Conservation (phyloP, 1,284 basidiomycete genomes). For the Sphagnurus paluster region DNA sequence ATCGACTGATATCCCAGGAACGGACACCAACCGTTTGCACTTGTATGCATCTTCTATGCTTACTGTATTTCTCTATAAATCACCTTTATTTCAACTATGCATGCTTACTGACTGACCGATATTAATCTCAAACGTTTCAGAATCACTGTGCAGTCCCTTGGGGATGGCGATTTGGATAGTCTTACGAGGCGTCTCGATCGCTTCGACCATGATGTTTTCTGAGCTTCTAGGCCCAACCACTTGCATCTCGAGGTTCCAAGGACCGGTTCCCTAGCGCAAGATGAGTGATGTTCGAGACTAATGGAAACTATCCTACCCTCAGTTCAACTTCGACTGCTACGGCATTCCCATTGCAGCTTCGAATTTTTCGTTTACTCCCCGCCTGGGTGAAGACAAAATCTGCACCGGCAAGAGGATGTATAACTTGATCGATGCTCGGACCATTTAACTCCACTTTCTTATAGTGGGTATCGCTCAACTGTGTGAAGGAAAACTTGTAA, state of each 20-base stretch:
- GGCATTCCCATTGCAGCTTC: constrained; percentile 72
- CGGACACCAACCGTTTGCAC: constrained; percentile 78
- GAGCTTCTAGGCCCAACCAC: constrained; percentile 68
- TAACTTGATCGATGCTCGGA: constrained; percentile 78
- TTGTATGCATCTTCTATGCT: constrained; percentile 89
- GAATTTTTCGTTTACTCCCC: constrained; percentile 53
- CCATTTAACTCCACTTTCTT: constrained; percentile 69
- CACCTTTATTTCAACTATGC: neutral
- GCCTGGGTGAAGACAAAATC: constrained; percentile 56
- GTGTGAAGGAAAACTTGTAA: constrained; percentile 84
- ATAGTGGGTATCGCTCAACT: constrained; percentile 87
- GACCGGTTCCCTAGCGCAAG: constrained; percentile 74
- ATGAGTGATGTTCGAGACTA: neutral
- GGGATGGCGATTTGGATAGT: constrained; percentile 70
- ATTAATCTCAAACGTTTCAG: constrained; percentile 81
- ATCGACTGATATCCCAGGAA: constrained; percentile 83
- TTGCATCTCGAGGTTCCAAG: constrained; percentile 84
- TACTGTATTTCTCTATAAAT: constrained; percentile 40
- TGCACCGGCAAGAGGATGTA: constrained; percentile 86
- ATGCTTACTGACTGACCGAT: constrained; percentile 51
- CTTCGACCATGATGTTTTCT: constrained; percentile 55
- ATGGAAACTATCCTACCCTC: constrained; percentile 45
- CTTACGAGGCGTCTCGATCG: constrained; percentile 56
- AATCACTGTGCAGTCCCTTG: constrained; percentile 62
- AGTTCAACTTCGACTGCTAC: constrained; percentile 80